phyloP scores from a whole-genome alignment of 345 rosid genomes.

The Sisymbrium irio region DNA sequence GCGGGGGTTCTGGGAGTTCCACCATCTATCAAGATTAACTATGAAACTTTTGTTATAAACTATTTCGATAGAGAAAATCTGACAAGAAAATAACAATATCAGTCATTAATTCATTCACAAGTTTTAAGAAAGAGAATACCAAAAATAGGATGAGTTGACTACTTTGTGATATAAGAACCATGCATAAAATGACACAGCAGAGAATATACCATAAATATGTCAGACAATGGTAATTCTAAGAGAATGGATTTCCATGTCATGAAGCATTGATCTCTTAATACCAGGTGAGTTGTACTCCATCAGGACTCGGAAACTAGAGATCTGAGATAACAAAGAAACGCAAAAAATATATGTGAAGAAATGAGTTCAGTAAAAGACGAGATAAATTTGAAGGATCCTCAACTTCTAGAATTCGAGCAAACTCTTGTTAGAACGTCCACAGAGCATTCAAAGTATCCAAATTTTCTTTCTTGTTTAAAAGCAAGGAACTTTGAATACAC shows the following conservation, averaged over 20 bases:
- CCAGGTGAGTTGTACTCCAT: conserved; percentile 53
- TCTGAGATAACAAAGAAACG: conserved; percentile 39
- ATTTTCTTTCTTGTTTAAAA: conserved; percentile 40
- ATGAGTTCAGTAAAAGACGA: conserved; percentile 18
- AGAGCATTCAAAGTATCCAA: conserved; percentile 68
- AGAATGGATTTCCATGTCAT: conserved; percentile 64
- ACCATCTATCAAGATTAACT: conserved; percentile 8
- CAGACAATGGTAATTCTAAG: conserved; percentile 58
- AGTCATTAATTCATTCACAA: background rate
- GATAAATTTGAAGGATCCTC: background rate
- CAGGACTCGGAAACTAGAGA: conserved; percentile 42
- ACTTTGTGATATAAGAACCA: conserved; percentile 55
- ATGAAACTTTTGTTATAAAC: conserved; percentile 1
- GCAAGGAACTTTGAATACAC: too few species aligned
- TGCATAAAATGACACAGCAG: conserved; percentile 63
- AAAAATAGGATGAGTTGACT: conserved; percentile 29
- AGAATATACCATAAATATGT: conserved; percentile 61
- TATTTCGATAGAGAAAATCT: conserved; percentile 5
- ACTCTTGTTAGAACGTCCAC: conserved; percentile 69
- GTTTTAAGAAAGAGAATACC: conserved; percentile 8
- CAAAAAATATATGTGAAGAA: conserved; percentile 14
- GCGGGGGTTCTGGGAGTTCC: background rate
- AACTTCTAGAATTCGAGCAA: conserved; percentile 35
- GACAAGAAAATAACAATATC: conserved; percentile 5
- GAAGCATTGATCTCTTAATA: conserved; percentile 75